Evolutionary conservation across 495 filamentous ascomycete species (phyloP).

Genomic region (Penicillium diatomitis): DNA sequence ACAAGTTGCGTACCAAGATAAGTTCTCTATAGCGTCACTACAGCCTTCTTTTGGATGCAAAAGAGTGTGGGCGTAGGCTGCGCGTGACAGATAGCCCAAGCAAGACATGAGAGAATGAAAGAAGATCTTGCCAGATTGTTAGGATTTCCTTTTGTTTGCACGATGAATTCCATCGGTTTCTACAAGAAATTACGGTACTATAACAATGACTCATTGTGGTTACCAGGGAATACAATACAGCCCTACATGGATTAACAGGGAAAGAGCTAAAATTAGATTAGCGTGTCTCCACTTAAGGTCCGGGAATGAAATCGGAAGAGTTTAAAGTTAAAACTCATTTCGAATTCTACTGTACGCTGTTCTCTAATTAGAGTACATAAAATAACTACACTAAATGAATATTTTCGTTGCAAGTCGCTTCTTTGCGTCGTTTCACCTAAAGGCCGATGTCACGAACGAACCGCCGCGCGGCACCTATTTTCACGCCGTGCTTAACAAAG

Average conservation of each 20-base stretch:
- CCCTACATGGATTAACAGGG: constrained; percentile 3
- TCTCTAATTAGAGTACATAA: too few relatives aligned
- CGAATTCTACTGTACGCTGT: constrained; percentile 1
- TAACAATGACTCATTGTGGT: background rate
- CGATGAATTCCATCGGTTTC: background rate
- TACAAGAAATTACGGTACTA: constrained; percentile 3
- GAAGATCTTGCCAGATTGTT: constrained; percentile 2
- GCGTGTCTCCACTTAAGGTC: background rate
- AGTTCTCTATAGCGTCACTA: constrained; percentile 1
- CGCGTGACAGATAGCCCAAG: background rate
- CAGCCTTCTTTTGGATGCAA: constrained; percentile 7
- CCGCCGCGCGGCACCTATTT: constrained; percentile 14
- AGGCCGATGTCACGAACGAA: constrained; percentile 1
- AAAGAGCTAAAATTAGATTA: background rate
- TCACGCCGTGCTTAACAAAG: constrained; percentile 16
- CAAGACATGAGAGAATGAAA: constrained; percentile 1
- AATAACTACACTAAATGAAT: too few relatives aligned
- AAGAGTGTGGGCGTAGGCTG: constrained; percentile 5
- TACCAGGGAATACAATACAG: constrained; percentile 3
- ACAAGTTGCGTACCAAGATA: background rate
- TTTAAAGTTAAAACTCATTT: constrained; percentile 2
- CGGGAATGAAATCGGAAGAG: background rate
- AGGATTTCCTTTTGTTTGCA: constrained; percentile 1
- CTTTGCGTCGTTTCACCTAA: background rate
- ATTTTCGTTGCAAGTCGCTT: background rate